A percentile compares a stretch with the other conserved stretches of the same genome.
Conservation (phyloP, 176 grass and related monocot species). For the Zea mays region DNA sequence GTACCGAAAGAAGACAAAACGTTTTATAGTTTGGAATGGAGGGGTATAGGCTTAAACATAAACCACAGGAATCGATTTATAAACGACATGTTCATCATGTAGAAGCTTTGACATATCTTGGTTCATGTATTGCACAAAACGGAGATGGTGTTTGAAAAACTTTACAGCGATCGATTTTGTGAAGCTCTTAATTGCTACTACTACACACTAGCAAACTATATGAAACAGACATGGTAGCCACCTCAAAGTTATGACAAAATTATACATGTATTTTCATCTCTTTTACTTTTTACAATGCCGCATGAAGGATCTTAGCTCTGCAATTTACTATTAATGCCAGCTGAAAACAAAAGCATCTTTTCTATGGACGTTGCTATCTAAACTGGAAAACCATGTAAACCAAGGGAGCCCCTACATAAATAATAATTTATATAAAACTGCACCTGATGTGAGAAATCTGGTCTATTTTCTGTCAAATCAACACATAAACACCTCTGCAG, state of each 20-base stretch:
- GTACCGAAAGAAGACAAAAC: no score
- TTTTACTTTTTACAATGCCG: background rate
- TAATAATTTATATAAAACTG: background rate
- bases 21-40: no score
- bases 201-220: no score
- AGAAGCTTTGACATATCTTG: background rate
- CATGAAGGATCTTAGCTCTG: background rate
- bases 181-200: no score
- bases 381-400: background rate
- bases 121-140: background rate
- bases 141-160: background rate
- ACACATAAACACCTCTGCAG: no score
- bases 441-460: background rate
- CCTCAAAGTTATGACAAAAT: background rate
- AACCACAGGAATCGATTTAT: background rate
- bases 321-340: background rate
- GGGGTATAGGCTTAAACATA: no score
- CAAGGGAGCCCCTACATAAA: no score
- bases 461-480: no score
- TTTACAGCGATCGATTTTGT: no score
- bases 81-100: background rate
- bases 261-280: background rate
- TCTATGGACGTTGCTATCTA: background rate
- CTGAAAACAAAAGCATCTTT: background rate
- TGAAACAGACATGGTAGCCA: no score